phyloP scores from a whole-genome alignment of 495 filamentous ascomycete genomes.

The Penicillium odoratum region DNA sequence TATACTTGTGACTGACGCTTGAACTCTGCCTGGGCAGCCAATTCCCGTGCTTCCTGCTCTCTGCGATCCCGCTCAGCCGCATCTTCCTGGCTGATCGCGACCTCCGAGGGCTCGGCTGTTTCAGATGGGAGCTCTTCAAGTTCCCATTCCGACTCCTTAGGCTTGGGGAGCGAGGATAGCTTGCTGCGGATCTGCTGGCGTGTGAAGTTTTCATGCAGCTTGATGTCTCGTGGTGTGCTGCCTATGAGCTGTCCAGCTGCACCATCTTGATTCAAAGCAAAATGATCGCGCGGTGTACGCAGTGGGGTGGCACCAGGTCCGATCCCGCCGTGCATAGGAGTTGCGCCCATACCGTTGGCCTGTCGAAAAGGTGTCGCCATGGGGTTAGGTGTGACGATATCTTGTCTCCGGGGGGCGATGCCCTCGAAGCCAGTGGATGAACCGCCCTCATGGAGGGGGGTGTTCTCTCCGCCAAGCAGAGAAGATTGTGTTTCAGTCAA shows the following conservation, averaged over 20 bases:
- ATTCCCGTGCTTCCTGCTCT: slow-evolving; percentile 65
- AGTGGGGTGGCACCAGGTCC: slow-evolving; percentile 80
- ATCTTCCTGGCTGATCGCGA: slow-evolving; percentile 73
- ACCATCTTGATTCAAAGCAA: slow-evolving; percentile 73
- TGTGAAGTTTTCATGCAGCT: slow-evolving; percentile 67
- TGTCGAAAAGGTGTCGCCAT: slow-evolving; percentile 87
- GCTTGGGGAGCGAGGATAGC: slow-evolving; percentile 83
- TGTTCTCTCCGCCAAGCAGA: slow-evolving; percentile 91
- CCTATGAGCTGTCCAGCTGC: slow-evolving; percentile 63
- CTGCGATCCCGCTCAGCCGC: slow-evolving; percentile 77
- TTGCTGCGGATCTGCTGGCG: slow-evolving; percentile 66
- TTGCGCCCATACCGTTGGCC: slow-evolving; percentile 67
- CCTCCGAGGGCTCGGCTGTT: slow-evolving; percentile 57
- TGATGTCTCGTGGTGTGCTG: slow-evolving; percentile 76
- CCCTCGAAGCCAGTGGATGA: slow-evolving; percentile 89
- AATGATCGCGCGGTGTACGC: slow-evolving; percentile 86
- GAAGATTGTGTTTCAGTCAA: slow-evolving; percentile 96
- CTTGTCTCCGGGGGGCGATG: slow-evolving; percentile 74
- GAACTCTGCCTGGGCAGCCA: slow-evolving; percentile 72
- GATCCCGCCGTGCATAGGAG: slow-evolving; percentile 58
- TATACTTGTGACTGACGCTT: slow-evolving; percentile 85
- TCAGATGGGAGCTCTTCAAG: slow-evolving; percentile 86
- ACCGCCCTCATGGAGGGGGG: slow-evolving; percentile 76
- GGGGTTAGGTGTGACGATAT: slow-evolving; percentile 88
- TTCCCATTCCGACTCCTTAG: slow-evolving; percentile 88